These are phyloP conservation scores for Phytopythium litorale DNA, from an alignment of 352 stramenopile genomes.

Conservation along the genomic window DNA sequence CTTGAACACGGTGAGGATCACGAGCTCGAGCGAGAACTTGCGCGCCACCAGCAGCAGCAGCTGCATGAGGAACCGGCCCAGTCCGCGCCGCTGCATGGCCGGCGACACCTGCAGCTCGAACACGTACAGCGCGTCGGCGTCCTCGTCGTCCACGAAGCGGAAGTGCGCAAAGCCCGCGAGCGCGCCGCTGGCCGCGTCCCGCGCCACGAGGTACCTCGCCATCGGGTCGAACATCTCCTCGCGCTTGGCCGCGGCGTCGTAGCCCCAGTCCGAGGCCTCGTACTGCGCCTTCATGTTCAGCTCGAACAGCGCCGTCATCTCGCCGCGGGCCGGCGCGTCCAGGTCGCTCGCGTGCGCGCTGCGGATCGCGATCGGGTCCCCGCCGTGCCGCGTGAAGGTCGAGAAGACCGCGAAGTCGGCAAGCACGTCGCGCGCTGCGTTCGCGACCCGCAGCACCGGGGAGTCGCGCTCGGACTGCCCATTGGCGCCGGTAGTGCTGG, in stretches of 20 bases:
- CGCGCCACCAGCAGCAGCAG: conserved; percentile 81
- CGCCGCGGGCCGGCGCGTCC: conserved; percentile 19
- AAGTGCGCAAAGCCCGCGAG: conserved; percentile 89
- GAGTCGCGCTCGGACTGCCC: conserved; percentile 1
- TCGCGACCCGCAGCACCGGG: conserved; percentile 40
- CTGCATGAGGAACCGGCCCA: conserved; percentile 92
- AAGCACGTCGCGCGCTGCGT: conserved; percentile 54
- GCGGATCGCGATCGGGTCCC: conserved; percentile 31
- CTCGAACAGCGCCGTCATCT: conserved; percentile 80
- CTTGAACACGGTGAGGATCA: conserved; percentile 95
- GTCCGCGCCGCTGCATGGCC: conserved; percentile 54
- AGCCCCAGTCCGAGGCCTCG: conserved; percentile 85
- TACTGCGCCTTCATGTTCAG: conserved; percentile 92
- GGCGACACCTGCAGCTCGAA: conserved; percentile 92
- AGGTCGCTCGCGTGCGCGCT: conserved; percentile 40
- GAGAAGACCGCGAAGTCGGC: conserved; percentile 56
- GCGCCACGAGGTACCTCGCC: conserved; percentile 84
- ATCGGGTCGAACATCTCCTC: conserved; percentile 81
- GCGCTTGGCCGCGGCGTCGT: conserved; percentile 81
- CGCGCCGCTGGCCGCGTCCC: conserved; percentile 14
- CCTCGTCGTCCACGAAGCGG: conserved; percentile 92
- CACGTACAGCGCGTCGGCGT: conserved; percentile 88
- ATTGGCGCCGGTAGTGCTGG: background rate
- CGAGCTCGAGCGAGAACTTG: conserved; percentile 80
- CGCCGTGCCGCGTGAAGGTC: conserved; percentile 44